Conservation (phyloP, 2,329 filamentous ascomycete species). For the Clarireedia monteithiana region DNA sequence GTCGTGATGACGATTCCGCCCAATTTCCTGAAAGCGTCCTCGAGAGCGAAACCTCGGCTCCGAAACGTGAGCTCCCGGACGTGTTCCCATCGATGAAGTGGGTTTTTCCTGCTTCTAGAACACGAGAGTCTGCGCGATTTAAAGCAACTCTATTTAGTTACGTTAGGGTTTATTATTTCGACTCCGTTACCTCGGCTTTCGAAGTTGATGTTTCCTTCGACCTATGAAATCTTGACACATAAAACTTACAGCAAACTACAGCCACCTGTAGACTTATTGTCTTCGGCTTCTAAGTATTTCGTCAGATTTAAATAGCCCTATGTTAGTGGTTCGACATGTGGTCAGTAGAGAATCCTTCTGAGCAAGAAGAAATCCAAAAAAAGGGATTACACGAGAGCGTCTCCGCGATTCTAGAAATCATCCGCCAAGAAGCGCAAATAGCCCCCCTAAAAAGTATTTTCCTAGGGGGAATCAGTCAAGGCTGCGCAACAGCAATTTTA, state of each 20-base stretch:
- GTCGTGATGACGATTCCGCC: constrained; percentile 33
- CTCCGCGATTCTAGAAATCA: constrained; percentile 26
- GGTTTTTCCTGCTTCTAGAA: constrained; percentile 20
- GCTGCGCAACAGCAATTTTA: constrained; percentile 35
- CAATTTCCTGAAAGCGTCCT: constrained; percentile 32
- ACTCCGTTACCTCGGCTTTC: no score
- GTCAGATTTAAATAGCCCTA: constrained; percentile 11
- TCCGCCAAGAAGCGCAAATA: constrained; percentile 30
- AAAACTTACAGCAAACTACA: neutral
- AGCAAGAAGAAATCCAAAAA: constrained; percentile 37
- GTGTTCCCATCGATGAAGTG: constrained; percentile 16
- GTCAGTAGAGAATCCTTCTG: constrained; percentile 33
- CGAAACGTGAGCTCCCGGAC: constrained; percentile 11
- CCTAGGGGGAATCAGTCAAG: constrained; percentile 40
- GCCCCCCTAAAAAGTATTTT: constrained; percentile 34
- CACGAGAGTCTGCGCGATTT: constrained; percentile 18
- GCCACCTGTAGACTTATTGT: no score
- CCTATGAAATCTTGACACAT: no score
- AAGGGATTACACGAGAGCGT: constrained; percentile 35
- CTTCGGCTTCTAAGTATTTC: no score
- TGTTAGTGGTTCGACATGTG: constrained; percentile 46
- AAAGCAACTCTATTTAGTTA: no score
- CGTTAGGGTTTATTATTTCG: no score
- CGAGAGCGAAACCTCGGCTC: constrained; percentile 28
- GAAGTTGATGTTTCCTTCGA: no score